phyloP scores from a whole-genome alignment of 345 rosid species.

The Ricinus communis region DNA sequence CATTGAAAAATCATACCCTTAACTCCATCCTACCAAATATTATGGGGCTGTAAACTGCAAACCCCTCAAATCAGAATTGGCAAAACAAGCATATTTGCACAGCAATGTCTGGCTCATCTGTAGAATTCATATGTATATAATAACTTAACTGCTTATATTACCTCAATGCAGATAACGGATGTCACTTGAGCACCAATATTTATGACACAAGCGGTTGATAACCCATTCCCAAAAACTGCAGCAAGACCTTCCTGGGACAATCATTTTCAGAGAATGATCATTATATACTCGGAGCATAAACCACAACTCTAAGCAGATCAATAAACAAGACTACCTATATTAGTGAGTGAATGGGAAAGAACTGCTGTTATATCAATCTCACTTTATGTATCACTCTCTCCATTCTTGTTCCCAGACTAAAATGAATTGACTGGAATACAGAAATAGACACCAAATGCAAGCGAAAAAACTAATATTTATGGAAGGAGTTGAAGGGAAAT shows the following conservation, averaged over 20 bases:
- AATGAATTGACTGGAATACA: neutral
- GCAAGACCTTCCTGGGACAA: slow-evolving; percentile 78
- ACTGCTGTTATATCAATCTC: neutral
- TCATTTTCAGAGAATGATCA: slow-evolving; percentile 17
- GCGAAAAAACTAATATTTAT: neutral
- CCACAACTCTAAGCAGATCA: slow-evolving; percentile 1
- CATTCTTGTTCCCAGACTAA: neutral
- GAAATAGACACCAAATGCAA: neutral
- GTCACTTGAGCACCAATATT: slow-evolving; percentile 90
- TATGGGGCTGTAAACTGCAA: neutral
- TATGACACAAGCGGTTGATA: slow-evolving; percentile 86
- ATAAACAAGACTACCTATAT: neutral
- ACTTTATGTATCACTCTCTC: neutral
- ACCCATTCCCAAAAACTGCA: slow-evolving; percentile 89
- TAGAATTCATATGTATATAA: neutral
- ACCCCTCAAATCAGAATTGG: neutral
- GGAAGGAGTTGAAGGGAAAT: neutral
- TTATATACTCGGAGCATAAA: neutral
- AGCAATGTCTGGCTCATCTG: neutral
- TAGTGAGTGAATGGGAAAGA: neutral
- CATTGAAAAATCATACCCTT: neutral
- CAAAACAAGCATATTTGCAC: neutral
- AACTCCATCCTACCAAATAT: neutral
- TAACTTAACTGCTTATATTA: slow-evolving; percentile 30
- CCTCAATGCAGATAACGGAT: slow-evolving; percentile 87